phyloP scores from a whole-genome alignment of 139 green algal species.

The Closterium sp. region DNA sequence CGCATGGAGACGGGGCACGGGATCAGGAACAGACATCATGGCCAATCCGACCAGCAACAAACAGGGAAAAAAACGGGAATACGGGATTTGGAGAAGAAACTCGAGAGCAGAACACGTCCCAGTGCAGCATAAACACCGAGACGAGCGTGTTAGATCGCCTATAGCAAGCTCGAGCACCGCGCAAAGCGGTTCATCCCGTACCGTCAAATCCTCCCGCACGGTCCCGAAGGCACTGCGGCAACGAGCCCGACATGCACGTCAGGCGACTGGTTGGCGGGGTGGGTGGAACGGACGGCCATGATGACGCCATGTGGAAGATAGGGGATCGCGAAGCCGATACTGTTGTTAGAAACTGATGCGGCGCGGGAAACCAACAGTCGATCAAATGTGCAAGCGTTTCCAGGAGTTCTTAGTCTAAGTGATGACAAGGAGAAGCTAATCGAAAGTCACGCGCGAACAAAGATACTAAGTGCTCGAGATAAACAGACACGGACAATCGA shows the following conservation, averaged over 20 bases:
- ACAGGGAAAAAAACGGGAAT: neutral
- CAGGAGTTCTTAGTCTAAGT: neutral
- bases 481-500: neutral
- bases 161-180: neutral
- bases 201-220: neutral
- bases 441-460: too few species aligned
- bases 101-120: neutral
- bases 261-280: neutral
- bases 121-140: neutral
- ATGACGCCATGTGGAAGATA: neutral
- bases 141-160: neutral
- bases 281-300: neutral
- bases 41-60: neutral
- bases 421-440: neutral
- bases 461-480: neutral
- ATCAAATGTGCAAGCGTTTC: neutral
- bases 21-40: neutral
- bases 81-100: neutral
- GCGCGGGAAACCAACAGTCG: neutral
- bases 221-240: neutral
- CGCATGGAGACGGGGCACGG: neutral
- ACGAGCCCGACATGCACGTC: neutral
- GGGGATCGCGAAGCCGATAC: neutral
- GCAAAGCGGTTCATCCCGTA: neutral
- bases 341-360: neutral